phyloP scores from a whole-genome alignment of 441 rosid genomes.

The Oxalis stricta region DNA sequence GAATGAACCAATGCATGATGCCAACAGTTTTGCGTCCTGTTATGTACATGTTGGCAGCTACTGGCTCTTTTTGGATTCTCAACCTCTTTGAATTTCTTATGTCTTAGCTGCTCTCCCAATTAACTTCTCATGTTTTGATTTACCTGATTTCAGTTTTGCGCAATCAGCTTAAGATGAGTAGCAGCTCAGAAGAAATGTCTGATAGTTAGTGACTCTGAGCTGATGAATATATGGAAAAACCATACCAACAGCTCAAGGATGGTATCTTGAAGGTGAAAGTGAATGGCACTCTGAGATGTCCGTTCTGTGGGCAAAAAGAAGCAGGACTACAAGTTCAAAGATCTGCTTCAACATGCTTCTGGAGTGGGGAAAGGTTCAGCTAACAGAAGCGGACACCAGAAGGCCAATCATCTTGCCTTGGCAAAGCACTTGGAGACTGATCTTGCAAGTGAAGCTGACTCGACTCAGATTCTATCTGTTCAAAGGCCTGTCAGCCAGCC shows the following conservation, averaged over 20 bases:
- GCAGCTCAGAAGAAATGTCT: slow-evolving; percentile 55
- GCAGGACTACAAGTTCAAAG: slow-evolving; percentile 62
- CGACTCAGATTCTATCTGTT: slow-evolving; percentile 11
- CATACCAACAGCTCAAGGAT: slow-evolving; percentile 33
- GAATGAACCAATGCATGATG: no score
- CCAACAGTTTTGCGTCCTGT: no score
- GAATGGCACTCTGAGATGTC: slow-evolving; percentile 54
- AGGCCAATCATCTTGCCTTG: slow-evolving; percentile 70
- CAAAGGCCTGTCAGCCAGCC: slow-evolving; percentile 14
- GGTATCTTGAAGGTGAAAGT: slow-evolving; percentile 48
- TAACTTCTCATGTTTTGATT: background rate
- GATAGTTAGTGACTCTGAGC: slow-evolving; percentile 68
- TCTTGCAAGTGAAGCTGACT: slow-evolving; percentile 36
- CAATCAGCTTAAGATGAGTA: no score
- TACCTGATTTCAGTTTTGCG: background rate
- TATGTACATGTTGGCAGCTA: no score
- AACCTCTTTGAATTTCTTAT: no score
- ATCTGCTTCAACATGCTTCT: slow-evolving; percentile 68
- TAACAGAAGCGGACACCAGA: slow-evolving; percentile 52
- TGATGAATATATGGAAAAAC: slow-evolving; percentile 38
- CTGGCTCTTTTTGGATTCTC: no score
- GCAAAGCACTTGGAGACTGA: slow-evolving; percentile 48
- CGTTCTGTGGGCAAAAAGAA: slow-evolving; percentile 86
- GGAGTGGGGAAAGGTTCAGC: slow-evolving; percentile 74
- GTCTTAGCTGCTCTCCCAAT: no score